Evolutionary conservation across 1,139 yeast genomes (phyloP), one percentile per base, ranked within the genome.

Genomic region (Blastobotrys aristatus): DNA sequence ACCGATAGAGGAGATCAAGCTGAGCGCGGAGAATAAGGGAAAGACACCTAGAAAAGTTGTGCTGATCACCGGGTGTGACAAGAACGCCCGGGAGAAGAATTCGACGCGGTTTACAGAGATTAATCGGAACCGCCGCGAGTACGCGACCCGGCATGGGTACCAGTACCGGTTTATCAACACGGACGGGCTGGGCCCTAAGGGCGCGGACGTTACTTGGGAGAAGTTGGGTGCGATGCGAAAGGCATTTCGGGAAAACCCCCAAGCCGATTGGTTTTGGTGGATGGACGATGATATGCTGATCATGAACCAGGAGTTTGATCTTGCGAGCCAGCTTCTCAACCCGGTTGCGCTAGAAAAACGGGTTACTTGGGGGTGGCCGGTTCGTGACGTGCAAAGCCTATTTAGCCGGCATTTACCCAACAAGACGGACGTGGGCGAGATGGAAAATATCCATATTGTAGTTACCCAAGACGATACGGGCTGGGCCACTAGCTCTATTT

Each of bases 181-280:
- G 27, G 48, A 60, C 24, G 53, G 53, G 42, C 57, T 39, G 40
- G 39, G 47, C n/a, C 46, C 47, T 3, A 44, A 47, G 14, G 43
- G 48, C 21, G 57, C 51, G 36, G 52, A 51, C 21, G 54, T 61
- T 4, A 57, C 55, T 3, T 65, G 69, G 69, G 54, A 52, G 38
- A 65, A 65, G 47, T 45, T 64, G 22, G 57, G 57, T 3, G 67
- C 67, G 14, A 60, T 65, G 31, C 55, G 54, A 30, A 58, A 60
- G 27, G 65, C 60, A 6, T 62, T 59, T 44, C 55, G 55, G 27
- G 45, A 41, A 10, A 40, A 59, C 46, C 68, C 67, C 11, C 57
- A 58, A 2, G 66, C 57, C 16, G 66, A 65, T 36, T 65, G 69
- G 69, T 50, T 66, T 33, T 63, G 67, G 64, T 65, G 68, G 67